Conservation (phyloP, 1,284 basidiomycete species). For the Heliocybe sulcata region DNA sequence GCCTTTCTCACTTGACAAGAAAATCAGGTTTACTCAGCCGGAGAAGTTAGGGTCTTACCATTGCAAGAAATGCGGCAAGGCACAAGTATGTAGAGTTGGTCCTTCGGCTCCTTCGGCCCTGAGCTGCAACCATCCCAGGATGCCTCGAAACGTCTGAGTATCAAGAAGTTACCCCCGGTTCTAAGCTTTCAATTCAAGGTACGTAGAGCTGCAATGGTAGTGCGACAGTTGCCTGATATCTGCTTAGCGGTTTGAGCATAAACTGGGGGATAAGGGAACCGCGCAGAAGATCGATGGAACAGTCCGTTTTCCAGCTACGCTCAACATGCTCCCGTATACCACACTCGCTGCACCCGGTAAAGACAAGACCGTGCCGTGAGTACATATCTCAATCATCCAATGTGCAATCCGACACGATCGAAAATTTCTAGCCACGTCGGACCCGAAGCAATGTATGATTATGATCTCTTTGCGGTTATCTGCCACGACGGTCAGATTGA, state of each 20-base stretch:
- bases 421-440: conserved; percentile 36
- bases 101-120: neutral
- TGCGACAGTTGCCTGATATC: neutral
- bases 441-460: conserved; percentile 74
- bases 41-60: conserved; percentile 70
- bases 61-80: conserved; percentile 67
- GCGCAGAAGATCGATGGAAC: conserved; percentile 83
- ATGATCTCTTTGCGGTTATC: conserved; percentile 90
- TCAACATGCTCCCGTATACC: conserved; percentile 89
- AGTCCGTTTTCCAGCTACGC: conserved; percentile 75
- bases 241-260: conserved; percentile 85
- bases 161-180: conserved; percentile 84
- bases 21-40: conserved; percentile 63
- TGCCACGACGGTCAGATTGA: conserved; percentile 94
- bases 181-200: conserved; percentile 96
- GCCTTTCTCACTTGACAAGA: conserved; percentile 1
- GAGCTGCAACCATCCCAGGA: conserved; percentile 33
- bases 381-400: neutral
- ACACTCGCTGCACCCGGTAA: conserved; percentile 45
- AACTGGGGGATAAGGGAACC: conserved; percentile 57
- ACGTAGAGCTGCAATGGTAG: conserved; percentile 5
- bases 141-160: conserved; percentile 79
- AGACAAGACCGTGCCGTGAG: conserved; percentile 30
- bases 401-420: neutral
- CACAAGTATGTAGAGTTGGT: conserved; percentile 36